phyloP scores from a whole-genome alignment of 1,284 basidiomycete species.

The Athelia psychrophila region DNA sequence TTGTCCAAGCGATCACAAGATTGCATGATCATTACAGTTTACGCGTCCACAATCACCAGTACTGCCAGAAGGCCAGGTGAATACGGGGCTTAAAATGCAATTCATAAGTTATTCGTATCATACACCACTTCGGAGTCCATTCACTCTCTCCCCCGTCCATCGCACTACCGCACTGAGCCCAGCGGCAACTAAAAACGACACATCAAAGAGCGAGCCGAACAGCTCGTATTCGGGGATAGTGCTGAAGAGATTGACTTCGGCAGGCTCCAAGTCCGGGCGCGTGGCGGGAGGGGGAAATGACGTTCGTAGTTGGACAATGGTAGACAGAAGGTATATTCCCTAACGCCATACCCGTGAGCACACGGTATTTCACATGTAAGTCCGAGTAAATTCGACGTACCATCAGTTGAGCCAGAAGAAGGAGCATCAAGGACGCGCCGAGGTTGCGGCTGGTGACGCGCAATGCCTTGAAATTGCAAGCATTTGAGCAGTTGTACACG shows the following conservation, averaged over 20 bases:
- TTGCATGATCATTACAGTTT: too few species aligned
- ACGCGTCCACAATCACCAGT: too few species aligned
- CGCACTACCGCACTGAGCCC: constrained; percentile 39
- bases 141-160: constrained; percentile 45
- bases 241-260: constrained; percentile 56
- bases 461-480: constrained; percentile 41
- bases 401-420: constrained; percentile 77
- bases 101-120: too few species aligned
- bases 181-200: constrained; percentile 61
- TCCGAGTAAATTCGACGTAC: constrained; percentile 32
- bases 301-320: constrained; percentile 72
- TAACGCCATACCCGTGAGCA: constrained; percentile 20
- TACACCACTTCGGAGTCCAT: constrained; percentile 10
- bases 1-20: too few species aligned
- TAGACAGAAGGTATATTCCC: constrained; percentile 78
- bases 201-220: constrained; percentile 73
- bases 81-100: too few species aligned
- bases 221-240: constrained; percentile 72
- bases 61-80: too few species aligned
- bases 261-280: constrained; percentile 17
- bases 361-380: neutral
- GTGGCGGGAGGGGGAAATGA: constrained; percentile 61
- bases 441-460: constrained; percentile 65
- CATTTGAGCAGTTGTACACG: neutral
- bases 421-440: constrained; percentile 68